phyloP scores from a whole-genome alignment of 805 yeast species.

The Deakozyma indianensis region DNA sequence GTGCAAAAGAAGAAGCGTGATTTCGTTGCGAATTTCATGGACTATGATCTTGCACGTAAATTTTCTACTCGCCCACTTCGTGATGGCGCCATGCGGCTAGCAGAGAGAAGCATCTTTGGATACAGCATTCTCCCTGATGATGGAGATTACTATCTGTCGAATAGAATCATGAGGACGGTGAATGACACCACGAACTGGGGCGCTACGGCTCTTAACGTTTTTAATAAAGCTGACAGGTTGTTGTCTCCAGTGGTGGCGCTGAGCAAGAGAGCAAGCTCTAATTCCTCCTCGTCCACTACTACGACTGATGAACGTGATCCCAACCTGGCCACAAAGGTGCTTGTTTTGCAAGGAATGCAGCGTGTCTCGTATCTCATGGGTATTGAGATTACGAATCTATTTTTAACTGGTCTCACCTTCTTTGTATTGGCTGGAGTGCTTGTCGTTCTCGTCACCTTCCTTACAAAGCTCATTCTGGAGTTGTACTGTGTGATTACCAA shows the following conservation, averaged over 20 bases:
- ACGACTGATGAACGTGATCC: slow-evolving; percentile 41
- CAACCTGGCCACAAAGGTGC: slow-evolving; percentile 47
- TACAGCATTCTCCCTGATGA: neutral
- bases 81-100: slow-evolving; percentile 1
- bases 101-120: neutral
- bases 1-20: slow-evolving; percentile 47
- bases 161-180: neutral
- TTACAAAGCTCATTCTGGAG: slow-evolving; percentile 60
- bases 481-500: slow-evolving; percentile 44
- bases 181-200: neutral
- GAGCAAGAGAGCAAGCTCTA: neutral
- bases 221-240: neutral
- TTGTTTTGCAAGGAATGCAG: slow-evolving; percentile 80
- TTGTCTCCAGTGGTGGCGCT: neutral
- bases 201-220: neutral
- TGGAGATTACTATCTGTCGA: neutral
- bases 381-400: slow-evolving; percentile 76
- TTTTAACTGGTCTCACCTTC: slow-evolving; percentile 75
- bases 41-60: neutral
- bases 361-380: slow-evolving; percentile 76
- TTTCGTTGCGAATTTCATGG: neutral
- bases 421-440: slow-evolving; percentile 62
- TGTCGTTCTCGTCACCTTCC: slow-evolving; percentile 38
- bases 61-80: neutral
- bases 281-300: slow-evolving; percentile 4